Evolutionary conservation across 31 red algal species (phyloP), one percentile per base, ranked within the genome.

Genomic region (Porphyra umbilicalis): DNA sequence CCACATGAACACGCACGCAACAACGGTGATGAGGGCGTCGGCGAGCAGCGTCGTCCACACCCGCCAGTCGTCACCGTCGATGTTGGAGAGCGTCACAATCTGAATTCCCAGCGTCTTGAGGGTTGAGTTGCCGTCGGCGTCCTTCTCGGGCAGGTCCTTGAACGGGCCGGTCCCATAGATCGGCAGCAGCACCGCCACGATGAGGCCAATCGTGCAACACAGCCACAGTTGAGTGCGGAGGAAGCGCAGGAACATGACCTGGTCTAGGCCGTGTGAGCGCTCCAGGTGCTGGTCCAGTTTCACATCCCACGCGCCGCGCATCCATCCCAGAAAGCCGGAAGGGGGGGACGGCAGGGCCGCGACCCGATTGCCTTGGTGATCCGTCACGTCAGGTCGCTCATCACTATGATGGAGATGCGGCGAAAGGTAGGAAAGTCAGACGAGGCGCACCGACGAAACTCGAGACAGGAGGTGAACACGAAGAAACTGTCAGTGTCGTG

Each of bases 201-300:
- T 67, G 32, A 87, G 4, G 32, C 38, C 79, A 35, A 94, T 20
- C 8, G 82, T 16, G 35, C 83, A 81, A 68, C 83, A 89, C 15
- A 94, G 38, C 20, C n/a, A 33, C 9, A 81, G 35, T 84, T 89
- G 88, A 42, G 84, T 83, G 25, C 91, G 83, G 31, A 89, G 67
- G 35, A 86, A 94, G 35, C 91, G 86, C 30, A 94, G 46, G 77
- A 86, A 88, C 32, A 89, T 46, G 20, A 87, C 86, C 31, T 86
- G 77, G 40, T 94, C 91, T 14, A 94, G 77, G 71, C 91, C 91
- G 36, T 94, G 91, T 0, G 91, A 86, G 11, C 57, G 67, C 35
- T 83, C 87, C 2, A 94, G 31, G 31, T 83, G 88, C 25, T 94
- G 86, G 33, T 71, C 57, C 57, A 89, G 32, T 8, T 83, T 84